Conservation (phyloP, 352 stramenopile species). For the Phytophthora hybrid region DNA sequence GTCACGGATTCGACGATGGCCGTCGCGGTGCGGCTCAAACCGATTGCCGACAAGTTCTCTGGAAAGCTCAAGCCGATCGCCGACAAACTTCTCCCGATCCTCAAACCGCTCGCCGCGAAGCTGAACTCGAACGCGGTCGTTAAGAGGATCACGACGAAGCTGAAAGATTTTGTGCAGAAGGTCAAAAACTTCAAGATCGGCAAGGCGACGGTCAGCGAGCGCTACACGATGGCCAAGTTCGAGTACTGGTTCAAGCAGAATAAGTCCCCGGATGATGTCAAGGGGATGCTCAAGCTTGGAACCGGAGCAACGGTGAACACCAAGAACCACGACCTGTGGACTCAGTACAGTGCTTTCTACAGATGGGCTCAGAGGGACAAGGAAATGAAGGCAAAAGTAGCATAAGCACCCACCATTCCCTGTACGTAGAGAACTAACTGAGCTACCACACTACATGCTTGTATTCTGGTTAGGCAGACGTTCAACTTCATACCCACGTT, state of each 20-base stretch:
- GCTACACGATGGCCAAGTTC: conserved; percentile 34
- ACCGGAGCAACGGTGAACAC: conserved; percentile 17
- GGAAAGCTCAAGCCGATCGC: conserved; percentile 34
- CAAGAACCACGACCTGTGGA: conserved; percentile 29
- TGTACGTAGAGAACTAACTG: too few species aligned
- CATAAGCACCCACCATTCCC: not conserved
- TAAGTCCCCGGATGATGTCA: conserved; percentile 26
- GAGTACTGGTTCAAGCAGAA: conserved; percentile 32
- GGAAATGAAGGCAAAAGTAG: conserved; percentile 13
- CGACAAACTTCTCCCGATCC: conserved; percentile 26
- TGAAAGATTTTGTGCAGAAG: conserved; percentile 23
- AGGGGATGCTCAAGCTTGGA: conserved; percentile 27
- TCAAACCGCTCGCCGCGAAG: conserved; percentile 23
- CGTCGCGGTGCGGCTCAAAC: conserved; percentile 24
- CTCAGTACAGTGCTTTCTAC: conserved; percentile 27
- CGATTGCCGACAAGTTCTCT: conserved; percentile 17
- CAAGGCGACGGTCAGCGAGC: conserved; percentile 14
- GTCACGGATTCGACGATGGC: conserved; percentile 25
- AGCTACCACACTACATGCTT: too few species aligned
- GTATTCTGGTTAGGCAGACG: too few species aligned
- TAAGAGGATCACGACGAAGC: conserved; percentile 6
- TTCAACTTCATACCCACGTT: too few species aligned
- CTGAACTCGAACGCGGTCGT: conserved; percentile 20
- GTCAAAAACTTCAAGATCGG: conserved; percentile 30
- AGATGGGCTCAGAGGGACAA: conserved; percentile 17